Evolutionary conservation across 1,284 basidiomycete species (phyloP).

Genomic region (Trametes polyzona): DNA sequence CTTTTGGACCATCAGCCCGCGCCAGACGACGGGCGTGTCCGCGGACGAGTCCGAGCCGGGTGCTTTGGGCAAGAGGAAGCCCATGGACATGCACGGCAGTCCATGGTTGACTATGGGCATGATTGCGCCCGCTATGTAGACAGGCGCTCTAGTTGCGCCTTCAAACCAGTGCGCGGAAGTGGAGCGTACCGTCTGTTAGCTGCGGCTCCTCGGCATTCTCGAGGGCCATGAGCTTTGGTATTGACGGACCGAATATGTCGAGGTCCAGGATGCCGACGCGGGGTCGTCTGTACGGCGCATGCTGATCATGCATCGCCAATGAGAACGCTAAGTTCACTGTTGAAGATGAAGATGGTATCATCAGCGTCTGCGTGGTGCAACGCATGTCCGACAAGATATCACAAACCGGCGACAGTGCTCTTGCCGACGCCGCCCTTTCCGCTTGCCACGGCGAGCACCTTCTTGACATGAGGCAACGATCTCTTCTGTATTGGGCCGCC

Average conservation of each 20-base stretch:
- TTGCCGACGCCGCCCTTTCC: conserved; percentile 99
- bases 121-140: conserved; percentile 69
- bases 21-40: conserved; percentile 90
- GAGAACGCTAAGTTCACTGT: conserved; percentile 85
- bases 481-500: conserved; percentile 58
- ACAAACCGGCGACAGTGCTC: conserved; percentile 87
- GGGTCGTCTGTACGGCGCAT: conserved; percentile 38
- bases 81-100: conserved; percentile 96
- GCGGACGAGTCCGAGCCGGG: conserved; percentile 47
- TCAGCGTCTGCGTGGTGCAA: not conserved
- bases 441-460: conserved; percentile 86
- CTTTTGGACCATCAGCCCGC: conserved; percentile 99
- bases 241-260: conserved; percentile 94
- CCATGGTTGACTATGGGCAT: conserved; percentile 90
- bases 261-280: conserved; percentile 92
- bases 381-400: not conserved
- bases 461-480: conserved; percentile 67
- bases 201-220: conserved; percentile 81
- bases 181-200: conserved; percentile 68
- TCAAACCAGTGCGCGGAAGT: not conserved
- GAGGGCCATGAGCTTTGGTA: conserved; percentile 96
- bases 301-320: conserved; percentile 53
- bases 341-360: not conserved
- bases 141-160: too few relatives aligned
- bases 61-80: conserved; percentile 72